phyloP scores from a whole-genome alignment of 768 basidiomycete genomes.

The Termitomyces sp. region DNA sequence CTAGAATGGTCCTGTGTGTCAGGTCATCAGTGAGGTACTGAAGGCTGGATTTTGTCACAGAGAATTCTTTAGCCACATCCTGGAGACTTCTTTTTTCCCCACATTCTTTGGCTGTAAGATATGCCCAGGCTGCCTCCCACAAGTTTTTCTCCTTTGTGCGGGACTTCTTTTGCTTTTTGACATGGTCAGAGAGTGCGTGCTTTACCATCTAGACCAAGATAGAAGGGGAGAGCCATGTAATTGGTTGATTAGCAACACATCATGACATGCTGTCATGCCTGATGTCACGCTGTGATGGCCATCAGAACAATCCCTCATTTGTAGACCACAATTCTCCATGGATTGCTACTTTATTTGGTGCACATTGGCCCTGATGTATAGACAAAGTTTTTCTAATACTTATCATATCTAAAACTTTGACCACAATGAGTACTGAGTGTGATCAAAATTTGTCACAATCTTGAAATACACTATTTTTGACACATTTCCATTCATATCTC shows the following conservation, averaged over 20 bases:
- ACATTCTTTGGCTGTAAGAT: too few relatives aligned
- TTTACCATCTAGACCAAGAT: slow-evolving; percentile 6
- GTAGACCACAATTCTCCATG: too few relatives aligned
- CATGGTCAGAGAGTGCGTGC: slow-evolving; percentile 8
- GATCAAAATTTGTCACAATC: neutral
- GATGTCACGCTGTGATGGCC: too few relatives aligned
- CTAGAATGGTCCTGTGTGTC: too few relatives aligned
- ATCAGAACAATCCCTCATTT: too few relatives aligned
- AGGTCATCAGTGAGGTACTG: too few relatives aligned
- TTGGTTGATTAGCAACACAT: neutral
- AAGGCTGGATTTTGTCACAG: too few relatives aligned
- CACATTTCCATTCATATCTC: neutral
- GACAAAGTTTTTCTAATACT: neutral
- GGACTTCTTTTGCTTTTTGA: slow-evolving; percentile 12
- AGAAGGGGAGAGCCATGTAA: neutral
- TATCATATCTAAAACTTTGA: neutral
- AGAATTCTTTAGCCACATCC: too few relatives aligned
- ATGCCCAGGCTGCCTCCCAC: too few relatives aligned
- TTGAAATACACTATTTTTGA: neutral
- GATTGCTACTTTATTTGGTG: too few relatives aligned
- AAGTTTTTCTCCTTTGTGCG: too few relatives aligned
- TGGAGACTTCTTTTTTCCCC: too few relatives aligned
- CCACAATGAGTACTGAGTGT: neutral
- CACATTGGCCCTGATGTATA: neutral
- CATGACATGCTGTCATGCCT: neutral